Evolutionary conservation across 768 basidiomycete species (phyloP), one percentile per base, ranked within the genome.

Genomic region (Crassisporium funariophilum): DNA sequence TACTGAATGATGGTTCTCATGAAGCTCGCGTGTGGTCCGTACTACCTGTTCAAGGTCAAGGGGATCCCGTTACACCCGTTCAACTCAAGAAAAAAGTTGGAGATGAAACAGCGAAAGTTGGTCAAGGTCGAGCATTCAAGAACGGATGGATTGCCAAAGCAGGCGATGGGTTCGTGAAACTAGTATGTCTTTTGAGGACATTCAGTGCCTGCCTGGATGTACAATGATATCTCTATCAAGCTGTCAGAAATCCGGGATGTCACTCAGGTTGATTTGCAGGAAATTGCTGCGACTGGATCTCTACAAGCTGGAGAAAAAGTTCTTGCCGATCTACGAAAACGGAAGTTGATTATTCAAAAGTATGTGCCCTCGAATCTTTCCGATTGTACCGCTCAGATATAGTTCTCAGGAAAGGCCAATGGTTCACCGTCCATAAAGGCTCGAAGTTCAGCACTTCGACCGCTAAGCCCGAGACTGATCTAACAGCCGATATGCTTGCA

Each of bases 91-190:
- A 79, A 50, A 65, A 67, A 48, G 79, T 98, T 11, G 95, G 95
- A 11, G 88, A 90, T 47, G 93, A 97, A 57, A 78, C 83, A 5
- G 85, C 91, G 12, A 97, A 95, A 70, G 81, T 98, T 47, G 97
- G 97, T 1, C 97, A 98, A 71, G 88, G 88, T 7, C 81, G 88
- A 54, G 97, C 95, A 15, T 97, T 99, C 79, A 98, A 95, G 73
- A 93, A 89, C 57, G 90, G 88, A 46, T 99, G 97, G 97, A 92
- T 98, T 52, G 78, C 75, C 16, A 98, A 98, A 67, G 88, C 95
- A 53, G 91, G 89, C 6, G 79, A 82, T 52, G 91, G 88, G 15
- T 81, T 99, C 54, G 82, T 95, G 36, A 88, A 89, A 71, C 74
- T 85, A 52, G 95, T 95, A 52, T 55, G 90, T 78, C 9, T 46